These are phyloP conservation scores for Kandelia obovata DNA, from an alignment of 345 rosid species.

Conservation along the genomic window DNA sequence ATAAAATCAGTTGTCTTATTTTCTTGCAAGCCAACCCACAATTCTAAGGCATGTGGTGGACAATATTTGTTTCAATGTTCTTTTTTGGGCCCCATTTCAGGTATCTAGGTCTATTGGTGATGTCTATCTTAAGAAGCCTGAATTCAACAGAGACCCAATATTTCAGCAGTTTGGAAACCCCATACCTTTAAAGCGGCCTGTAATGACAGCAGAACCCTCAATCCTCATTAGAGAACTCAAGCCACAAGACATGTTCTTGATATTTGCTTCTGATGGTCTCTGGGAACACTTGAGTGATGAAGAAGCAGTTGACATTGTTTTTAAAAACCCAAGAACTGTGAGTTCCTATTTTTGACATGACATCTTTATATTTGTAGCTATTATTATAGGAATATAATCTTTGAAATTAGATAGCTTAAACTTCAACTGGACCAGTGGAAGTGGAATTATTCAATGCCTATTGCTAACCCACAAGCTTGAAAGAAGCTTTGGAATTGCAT, in stretches of 20 bases:
- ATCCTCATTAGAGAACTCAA: constrained; percentile 62
- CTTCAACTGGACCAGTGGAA: not conserved
- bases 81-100: constrained; percentile 33
- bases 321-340: constrained; percentile 80
- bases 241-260: constrained; percentile 74
- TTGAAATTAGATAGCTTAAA: not conserved
- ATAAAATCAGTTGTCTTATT: not conserved
- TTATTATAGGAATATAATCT: not conserved
- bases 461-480: not conserved
- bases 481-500: not conserved
- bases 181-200: constrained; percentile 73
- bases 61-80: constrained; percentile 6
- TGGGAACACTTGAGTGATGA: constrained; percentile 96
- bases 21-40: constrained; percentile 5
- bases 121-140: constrained; percentile 87
- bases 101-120: constrained; percentile 98
- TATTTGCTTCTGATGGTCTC: constrained; percentile 98
- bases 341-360: constrained; percentile 30
- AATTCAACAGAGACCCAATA: constrained; percentile 71
- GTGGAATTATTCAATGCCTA: not conserved
- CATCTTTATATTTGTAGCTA: not conserved
- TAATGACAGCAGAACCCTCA: constrained; percentile 89
- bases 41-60: not conserved
- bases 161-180: constrained; percentile 74
- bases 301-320: constrained; percentile 80